Base-by-base conservation (phyloP, 2,329 filamentous ascomycete species). In the Colletotrichum sp. region DNA sequence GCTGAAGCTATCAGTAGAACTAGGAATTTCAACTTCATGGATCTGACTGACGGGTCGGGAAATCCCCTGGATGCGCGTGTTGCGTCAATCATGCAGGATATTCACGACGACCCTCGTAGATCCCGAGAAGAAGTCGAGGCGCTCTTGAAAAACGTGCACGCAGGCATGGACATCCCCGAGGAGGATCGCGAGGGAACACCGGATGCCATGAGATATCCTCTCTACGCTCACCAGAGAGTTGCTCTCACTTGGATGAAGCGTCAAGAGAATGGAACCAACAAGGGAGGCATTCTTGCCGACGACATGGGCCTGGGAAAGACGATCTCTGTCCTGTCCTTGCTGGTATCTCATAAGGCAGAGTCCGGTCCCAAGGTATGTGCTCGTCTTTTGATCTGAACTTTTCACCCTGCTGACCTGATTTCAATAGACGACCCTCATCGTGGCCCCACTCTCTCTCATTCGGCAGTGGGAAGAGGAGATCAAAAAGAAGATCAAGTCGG, bases 231-330 rank as follows among this genome's bases (percentile, higher is more conserved):
- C 80, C 96, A 98, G 81, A 93, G 95, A 79, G 86, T 96, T 22
- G 95, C 94, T 5, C 83, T 96, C 48, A 89, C 92, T 2, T 97
- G 95, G 95, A 90, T 97, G 85, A 92, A 92, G 80, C 90, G 91
- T 8, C 94, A 93, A 88, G 95, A 96, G 83, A 89, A 91, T 72
- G 92, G 94, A 10, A 89, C 93, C 69, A 95, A 94, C 80, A 95
- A 94, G 80, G 95, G 95, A 22, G 93, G 94, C 26, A 95, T 96
- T 71, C 87, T 96, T 28, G 94, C 93, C 1, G 94, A 95, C 80
- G 94, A 95, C 77, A 97, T 96, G 95, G 95, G 95, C 9, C 86
- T 96, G 13, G 95, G 95, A 9, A 96, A 97, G 84, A 96, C 95
- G 0, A 93, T 98, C 28, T 95, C 96, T 77, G 93, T 95, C 7